A percentile compares a stretch with the other conserved stretches of the same genome.
Conservation (phyloP, 352 stramenopile genomes). For the Phytopythium aichiense region DNA sequence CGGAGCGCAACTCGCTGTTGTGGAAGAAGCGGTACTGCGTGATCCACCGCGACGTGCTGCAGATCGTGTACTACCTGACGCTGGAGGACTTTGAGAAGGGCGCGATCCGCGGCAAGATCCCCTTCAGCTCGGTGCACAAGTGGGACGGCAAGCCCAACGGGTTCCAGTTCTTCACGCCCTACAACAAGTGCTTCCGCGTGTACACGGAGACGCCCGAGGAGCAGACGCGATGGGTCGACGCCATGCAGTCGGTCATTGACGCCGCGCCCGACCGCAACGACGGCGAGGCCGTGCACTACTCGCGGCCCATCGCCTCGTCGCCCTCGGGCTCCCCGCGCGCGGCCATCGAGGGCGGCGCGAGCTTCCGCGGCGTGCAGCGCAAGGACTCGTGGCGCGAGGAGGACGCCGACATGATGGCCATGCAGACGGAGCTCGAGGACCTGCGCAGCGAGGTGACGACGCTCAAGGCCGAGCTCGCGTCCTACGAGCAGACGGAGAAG, state of each 20-base stretch:
- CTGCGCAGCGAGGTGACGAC: constrained; percentile 66
- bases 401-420: constrained; percentile 57
- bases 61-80: constrained; percentile 81
- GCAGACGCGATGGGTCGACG: constrained; percentile 57
- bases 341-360: constrained; percentile 11
- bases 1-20: constrained; percentile 77
- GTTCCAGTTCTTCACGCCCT: constrained; percentile 86
- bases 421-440: constrained; percentile 70
- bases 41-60: constrained; percentile 57
- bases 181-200: constrained; percentile 82
- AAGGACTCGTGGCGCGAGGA: constrained; percentile 80
- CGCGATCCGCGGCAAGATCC: constrained; percentile 77
- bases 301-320: constrained; percentile 62
- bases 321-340: constrained; percentile 50
- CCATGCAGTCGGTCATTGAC: constrained; percentile 72
- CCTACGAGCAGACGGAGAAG: constrained; percentile 80
- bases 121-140: constrained; percentile 73
- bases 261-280: constrained; percentile 63
- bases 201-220: constrained; percentile 77
- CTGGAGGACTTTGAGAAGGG: constrained; percentile 70
- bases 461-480: constrained; percentile 64
- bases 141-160: constrained; percentile 85
- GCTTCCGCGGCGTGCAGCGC: constrained; percentile 40
- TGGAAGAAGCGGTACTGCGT: constrained; percentile 89
- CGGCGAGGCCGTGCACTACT: constrained; percentile 56